Conservation (phyloP, 495 filamentous ascomycete species). For the Penicillium cosmopolitanum region DNA sequence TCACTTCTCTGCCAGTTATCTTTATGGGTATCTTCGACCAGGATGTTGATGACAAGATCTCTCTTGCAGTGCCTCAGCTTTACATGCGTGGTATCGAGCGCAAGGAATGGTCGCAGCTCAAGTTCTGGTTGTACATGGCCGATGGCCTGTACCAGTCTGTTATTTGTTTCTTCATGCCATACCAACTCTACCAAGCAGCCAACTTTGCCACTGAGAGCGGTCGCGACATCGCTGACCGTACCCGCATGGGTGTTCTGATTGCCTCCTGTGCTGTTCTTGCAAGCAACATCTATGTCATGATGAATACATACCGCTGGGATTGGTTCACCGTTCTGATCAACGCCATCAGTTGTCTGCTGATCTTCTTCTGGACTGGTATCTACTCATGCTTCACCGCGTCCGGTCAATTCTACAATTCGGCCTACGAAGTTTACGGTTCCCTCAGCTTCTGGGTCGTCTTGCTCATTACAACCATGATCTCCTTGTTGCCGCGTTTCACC, state of each 20-base stretch:
- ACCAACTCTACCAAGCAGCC: slow-evolving; percentile 70
- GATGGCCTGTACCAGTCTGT: slow-evolving; percentile 95
- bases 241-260: slow-evolving; percentile 82
- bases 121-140: slow-evolving; percentile 97
- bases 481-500: slow-evolving; percentile 81
- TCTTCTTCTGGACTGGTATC: slow-evolving; percentile 96
- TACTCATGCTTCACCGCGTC: slow-evolving; percentile 74
- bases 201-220: slow-evolving; percentile 71
- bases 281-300: slow-evolving; percentile 90
- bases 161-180: slow-evolving; percentile 91
- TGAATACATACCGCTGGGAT: slow-evolving; percentile 98
- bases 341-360: slow-evolving; percentile 76
- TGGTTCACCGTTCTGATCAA: slow-evolving; percentile 89
- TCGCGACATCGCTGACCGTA: slow-evolving; percentile 70
- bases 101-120: slow-evolving; percentile 93
- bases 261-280: slow-evolving; percentile 74
- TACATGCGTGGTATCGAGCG: slow-evolving; percentile 96
- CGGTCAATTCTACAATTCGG: slow-evolving; percentile 75
- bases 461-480: slow-evolving; percentile 73
- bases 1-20: slow-evolving; percentile 94
- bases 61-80: slow-evolving; percentile 90
- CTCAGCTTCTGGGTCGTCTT: slow-evolving; percentile 85
- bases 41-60: slow-evolving; percentile 93
- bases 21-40: slow-evolving; percentile 98
- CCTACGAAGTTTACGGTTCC: slow-evolving; percentile 75